These are phyloP conservation scores for Metschnikowia orientalis DNA, from an alignment of 805 yeast species.

Conservation along the genomic window DNA sequence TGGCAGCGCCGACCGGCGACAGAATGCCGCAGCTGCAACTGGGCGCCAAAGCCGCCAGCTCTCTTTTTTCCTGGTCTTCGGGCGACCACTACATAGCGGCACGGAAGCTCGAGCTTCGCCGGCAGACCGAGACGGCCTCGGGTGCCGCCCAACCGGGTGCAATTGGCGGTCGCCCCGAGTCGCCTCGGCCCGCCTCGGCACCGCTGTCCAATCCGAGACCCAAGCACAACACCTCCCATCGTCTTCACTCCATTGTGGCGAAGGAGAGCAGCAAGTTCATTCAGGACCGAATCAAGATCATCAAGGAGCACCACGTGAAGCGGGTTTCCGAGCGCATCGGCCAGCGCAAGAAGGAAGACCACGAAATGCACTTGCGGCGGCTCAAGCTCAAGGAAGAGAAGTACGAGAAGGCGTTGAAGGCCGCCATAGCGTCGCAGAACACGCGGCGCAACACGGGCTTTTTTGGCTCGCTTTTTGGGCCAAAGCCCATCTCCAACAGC, in stretches of 20 bases:
- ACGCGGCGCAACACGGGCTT: conserved; percentile 23
- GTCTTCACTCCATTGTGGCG: conserved; percentile 30
- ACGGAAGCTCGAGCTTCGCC: conserved; percentile 25
- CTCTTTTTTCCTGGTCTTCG: conserved; percentile 42
- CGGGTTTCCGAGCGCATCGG: conserved; percentile 34
- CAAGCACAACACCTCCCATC: conserved; percentile 20
- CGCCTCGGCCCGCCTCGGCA: conserved; percentile 1
- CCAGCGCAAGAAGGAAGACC: conserved; percentile 38
- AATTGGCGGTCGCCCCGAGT: no score
- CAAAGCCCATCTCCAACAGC: conserved; percentile 12
- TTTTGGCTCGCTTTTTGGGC: conserved; percentile 31
- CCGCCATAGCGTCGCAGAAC: conserved; percentile 24
- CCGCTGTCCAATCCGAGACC: conserved; percentile 13
- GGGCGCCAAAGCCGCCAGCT: conserved; percentile 22
- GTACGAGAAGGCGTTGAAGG: conserved; percentile 28
- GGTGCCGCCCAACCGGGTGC: conserved; percentile 4
- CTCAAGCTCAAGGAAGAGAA: conserved; percentile 37
- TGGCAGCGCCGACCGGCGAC: not conserved
- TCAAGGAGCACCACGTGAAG: conserved; percentile 36
- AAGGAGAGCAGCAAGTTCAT: conserved; percentile 35
- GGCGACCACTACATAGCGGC: conserved; percentile 36
- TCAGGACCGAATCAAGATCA: conserved; percentile 35
- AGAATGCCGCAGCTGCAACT: conserved; percentile 1
- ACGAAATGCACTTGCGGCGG: conserved; percentile 33
- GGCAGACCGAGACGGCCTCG: conserved; percentile 1